Conservation (phyloP, 2,329 filamentous ascomycete genomes). For the Aplosporella prunicola region DNA sequence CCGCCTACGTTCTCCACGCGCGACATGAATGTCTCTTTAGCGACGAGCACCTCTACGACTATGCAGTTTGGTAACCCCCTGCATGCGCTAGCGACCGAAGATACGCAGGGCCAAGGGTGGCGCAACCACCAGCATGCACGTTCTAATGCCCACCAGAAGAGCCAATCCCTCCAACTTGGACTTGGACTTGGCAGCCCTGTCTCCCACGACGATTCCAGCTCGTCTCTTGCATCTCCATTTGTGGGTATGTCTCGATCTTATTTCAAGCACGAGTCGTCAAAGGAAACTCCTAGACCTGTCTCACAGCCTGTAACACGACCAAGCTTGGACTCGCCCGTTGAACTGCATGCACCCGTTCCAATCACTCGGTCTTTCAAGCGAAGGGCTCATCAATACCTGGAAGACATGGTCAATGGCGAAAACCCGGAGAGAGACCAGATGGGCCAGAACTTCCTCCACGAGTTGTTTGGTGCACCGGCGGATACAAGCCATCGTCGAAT, state of each 20-base stretch:
- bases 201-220: slow-evolving; percentile 4
- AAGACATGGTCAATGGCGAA: slow-evolving; percentile 41
- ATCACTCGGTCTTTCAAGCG: slow-evolving; percentile 48
- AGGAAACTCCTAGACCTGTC: slow-evolving; percentile 11
- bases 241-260: slow-evolving; percentile 1
- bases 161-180: slow-evolving; percentile 40
- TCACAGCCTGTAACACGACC: slow-evolving; percentile 11
- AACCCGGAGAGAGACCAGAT: slow-evolving; percentile 32
- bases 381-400: slow-evolving; percentile 46
- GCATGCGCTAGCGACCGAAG: slow-evolving; percentile 33
- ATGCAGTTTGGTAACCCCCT: slow-evolving; percentile 43
- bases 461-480: slow-evolving; percentile 37
- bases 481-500: slow-evolving; percentile 47
- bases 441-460: slow-evolving; percentile 27
- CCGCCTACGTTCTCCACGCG: slow-evolving; percentile 34
- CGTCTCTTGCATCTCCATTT: slow-evolving; percentile 36
- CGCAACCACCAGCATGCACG: slow-evolving; percentile 29
- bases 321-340: slow-evolving; percentile 43
- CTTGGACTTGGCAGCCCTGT: slow-evolving; percentile 28
- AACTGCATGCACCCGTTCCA: slow-evolving; percentile 43
- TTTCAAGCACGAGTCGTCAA: neutral
- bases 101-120: slow-evolving; percentile 31
- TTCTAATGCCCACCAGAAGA: slow-evolving; percentile 43
- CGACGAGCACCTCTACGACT: slow-evolving; percentile 41
- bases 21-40: slow-evolving; percentile 43